Evolutionary conservation across 31 red algal species (phyloP), one percentile per base, ranked within the genome.

Genomic region (Porphyra umbilicalis): DNA sequence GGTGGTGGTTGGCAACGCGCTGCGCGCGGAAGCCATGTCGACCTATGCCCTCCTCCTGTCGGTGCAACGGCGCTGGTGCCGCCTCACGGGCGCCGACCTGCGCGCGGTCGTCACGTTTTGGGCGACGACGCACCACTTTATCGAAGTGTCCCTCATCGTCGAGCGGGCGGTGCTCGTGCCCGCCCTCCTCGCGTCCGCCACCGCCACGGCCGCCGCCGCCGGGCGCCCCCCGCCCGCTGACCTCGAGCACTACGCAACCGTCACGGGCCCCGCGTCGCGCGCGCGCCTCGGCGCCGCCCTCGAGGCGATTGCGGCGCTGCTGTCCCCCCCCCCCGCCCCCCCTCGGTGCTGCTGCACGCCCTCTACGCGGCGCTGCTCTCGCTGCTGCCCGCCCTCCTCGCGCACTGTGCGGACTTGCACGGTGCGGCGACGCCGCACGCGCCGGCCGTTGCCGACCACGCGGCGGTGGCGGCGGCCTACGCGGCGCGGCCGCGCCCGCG

Each of bases 401-500:
- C 20, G 20, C 57, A 71, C 57, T 29, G 25, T 18, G 57, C 57
- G 57, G 25, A 29, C 18, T 29, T 71, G 25, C 57, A 71, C 57
- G 57, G 2, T 18, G 57, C 57, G 79, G 42, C 44, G 81, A 29
- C 38, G 32, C 35, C 35, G 36, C 84, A 81, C 78, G 36, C 76
- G 20, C 84, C 84, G 39, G 25, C 81, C 84, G 44, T 38, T 29
- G 31, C 81, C 34, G 77, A 79, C 35, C 77, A 81, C 81, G 78
- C 76, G 33, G 34, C 80, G 4, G 32, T 86, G 34, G 75, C 77
- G 30, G 34, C 81, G 78, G 78, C 84, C 6, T 36, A 86, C 81
- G 33, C 84, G 4, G 75, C 84, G 57, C 57, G 57, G 11, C 25
- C 25, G 57, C 57, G 57, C 6, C 25, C 11, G 57, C 18, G 57